Evolutionary conservation across 169 alveolate genomes (phyloP).

Genomic region (Plasmodium fragile): DNA sequence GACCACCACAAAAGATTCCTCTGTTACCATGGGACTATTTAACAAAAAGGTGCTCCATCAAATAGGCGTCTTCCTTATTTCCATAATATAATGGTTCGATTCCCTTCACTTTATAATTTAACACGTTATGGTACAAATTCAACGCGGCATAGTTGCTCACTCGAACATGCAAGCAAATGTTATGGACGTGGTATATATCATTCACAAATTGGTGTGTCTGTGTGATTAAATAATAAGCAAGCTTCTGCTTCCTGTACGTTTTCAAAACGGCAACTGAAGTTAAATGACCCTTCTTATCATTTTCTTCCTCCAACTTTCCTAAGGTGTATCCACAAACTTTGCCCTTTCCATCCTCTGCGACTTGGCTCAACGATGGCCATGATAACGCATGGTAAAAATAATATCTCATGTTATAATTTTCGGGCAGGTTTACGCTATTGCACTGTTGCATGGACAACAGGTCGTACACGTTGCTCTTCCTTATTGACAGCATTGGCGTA

Average conservation of each 20-base stretch:
- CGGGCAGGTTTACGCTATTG: slow-evolving; percentile 86
- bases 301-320: slow-evolving; percentile 86
- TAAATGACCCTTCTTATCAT: slow-evolving; percentile 84
- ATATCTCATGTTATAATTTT: slow-evolving; percentile 95
- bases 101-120: slow-evolving; percentile 84
- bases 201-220: slow-evolving; percentile 80
- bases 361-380: slow-evolving; percentile 94
- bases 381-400: slow-evolving; percentile 95
- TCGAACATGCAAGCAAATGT: slow-evolving; percentile 81
- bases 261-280: slow-evolving; percentile 86
- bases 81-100: slow-evolving; percentile 79
- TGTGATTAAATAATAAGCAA: slow-evolving; percentile 79
- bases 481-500: slow-evolving; percentile 77
- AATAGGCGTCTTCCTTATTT: slow-evolving; percentile 86
- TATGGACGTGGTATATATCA: slow-evolving; percentile 55
- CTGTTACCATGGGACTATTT: neutral
- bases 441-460: slow-evolving; percentile 82
- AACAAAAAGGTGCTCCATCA: slow-evolving; percentile 77
- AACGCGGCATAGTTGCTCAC: slow-evolving; percentile 85
- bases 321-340: slow-evolving; percentile 85
- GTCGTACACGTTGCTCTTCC: slow-evolving; percentile 84
- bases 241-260: slow-evolving; percentile 80
- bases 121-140: slow-evolving; percentile 75
- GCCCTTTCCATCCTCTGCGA: slow-evolving; percentile 79
- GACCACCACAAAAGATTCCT: neutral